Evolutionary conservation across 306 rosid species (phyloP), one percentile per base, ranked within the genome.

Genomic region (Cicer chorassanicum): DNA sequence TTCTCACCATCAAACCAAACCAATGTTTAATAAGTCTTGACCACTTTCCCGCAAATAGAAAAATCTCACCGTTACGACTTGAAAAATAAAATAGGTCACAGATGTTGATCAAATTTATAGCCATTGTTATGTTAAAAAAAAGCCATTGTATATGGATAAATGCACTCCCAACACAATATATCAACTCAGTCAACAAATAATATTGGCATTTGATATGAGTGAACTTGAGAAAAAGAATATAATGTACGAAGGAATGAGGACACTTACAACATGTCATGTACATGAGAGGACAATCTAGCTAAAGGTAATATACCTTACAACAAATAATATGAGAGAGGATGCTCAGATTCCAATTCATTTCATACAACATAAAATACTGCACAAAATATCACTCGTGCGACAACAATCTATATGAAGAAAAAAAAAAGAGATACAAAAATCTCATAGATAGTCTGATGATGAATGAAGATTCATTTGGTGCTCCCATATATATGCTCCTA

Each of bases 341-440:
- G 67, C 84, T 75, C 76, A 70, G 38, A 76, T 60, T 84, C 82
- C 74, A 87, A 56, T 84, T 60, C 82, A 87, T 61, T 84, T 60
- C 82, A 51, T 80, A 63, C 78, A 76, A 61, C 72, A 70, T 81
- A 78, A 86, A 86, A 81, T 83, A 74, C 62, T 74, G 83, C 86
- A 74, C 85, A 83, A 57, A 48, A 71, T 73, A 82, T 82, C 82
- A 75, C 68, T 71, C 46, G 67, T 76, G 77, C 73, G 9, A 84
- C 81, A 83, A 74, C 72, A 84, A 91, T 78, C 93, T 71, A 64
- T 72, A 73, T 29, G 36, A 29, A 72, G 16, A 1, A 9, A 46
- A 63, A 36, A 29, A 76, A 68, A 50, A 49, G 45, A 75, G 50
- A 24, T 3, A 54, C 42, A 29, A 19, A 66, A 54, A 57, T 68